Percentiles rank a stretch among this genome's conserved stretches.
Evolutionary conservation across 768 basidiomycete species (phyloP).

Genomic region (Collybia mongolica): DNA sequence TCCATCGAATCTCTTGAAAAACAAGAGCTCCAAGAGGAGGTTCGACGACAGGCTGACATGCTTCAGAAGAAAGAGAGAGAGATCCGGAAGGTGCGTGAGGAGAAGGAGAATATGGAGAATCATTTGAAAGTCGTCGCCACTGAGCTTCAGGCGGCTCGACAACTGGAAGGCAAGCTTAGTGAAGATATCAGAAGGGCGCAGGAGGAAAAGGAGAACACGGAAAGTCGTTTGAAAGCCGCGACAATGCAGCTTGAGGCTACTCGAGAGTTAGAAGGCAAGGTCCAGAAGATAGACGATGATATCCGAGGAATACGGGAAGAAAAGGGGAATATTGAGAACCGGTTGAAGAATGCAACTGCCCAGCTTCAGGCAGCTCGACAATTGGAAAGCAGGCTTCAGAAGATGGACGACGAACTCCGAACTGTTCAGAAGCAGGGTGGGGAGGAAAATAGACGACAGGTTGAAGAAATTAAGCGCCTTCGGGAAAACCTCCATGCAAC

Average conservation of each 20-base stretch:
- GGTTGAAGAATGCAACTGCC: background rate
- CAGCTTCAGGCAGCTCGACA: slow-evolving; percentile 6
- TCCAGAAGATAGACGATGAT: background rate
- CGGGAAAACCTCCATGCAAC: background rate
- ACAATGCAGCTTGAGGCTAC: background rate
- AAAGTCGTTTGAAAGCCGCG: no score
- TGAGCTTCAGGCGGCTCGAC: slow-evolving; percentile 4
- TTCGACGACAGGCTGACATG: background rate
- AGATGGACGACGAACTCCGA: slow-evolving; percentile 1
- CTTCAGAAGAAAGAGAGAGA: background rate
- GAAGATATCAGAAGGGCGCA: slow-evolving; percentile 5
- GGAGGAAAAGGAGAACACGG: no score
- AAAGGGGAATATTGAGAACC: slow-evolving; percentile 5
- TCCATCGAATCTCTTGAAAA: background rate
- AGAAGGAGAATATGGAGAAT: slow-evolving; percentile 7
- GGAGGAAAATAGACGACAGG: background rate
- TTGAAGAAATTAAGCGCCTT: background rate
- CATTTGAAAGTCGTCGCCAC: slow-evolving; percentile 1
- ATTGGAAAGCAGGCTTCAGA: slow-evolving; percentile 1
- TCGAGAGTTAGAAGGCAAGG: background rate
- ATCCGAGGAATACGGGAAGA: slow-evolving; percentile 4
- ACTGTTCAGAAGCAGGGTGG: background rate
- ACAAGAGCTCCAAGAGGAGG: background rate
- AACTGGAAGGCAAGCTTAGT: slow-evolving; percentile 7
- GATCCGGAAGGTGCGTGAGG: slow-evolving; percentile 3